These are phyloP conservation scores for Sesbania bispinosa DNA, from an alignment of 306 rosid genomes.

Conservation along the genomic window DNA sequence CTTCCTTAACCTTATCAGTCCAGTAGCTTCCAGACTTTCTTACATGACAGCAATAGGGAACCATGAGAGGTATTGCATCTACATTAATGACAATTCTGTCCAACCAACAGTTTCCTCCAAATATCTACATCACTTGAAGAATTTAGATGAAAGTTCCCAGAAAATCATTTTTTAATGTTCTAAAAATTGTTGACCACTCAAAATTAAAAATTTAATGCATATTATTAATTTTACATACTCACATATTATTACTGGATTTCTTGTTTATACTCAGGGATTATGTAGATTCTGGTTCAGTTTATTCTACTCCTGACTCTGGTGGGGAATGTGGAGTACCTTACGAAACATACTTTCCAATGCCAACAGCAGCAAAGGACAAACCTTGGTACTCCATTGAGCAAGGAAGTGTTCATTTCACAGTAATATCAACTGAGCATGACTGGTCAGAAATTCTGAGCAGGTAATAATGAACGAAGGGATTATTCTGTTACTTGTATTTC, in stretches of 20 bases:
- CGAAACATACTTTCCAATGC: slow-evolving; percentile 86
- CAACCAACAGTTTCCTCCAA: too few species aligned
- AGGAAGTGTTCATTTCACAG: slow-evolving; percentile 71
- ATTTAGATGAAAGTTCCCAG: not conserved
- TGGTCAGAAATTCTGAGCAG: slow-evolving; percentile 67
- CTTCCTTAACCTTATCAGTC: slow-evolving; percentile 61
- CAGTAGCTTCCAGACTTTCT: slow-evolving; percentile 62
- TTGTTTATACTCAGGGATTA: slow-evolving; percentile 55
- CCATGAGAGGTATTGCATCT: slow-evolving; percentile 71
- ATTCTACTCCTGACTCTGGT: slow-evolving; percentile 69
- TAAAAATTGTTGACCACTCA: not conserved
- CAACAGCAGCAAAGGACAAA: slow-evolving; percentile 62
- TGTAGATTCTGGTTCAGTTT: slow-evolving; percentile 51
- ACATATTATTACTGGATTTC: not conserved
- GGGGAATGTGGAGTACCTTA: slow-evolving; percentile 97
- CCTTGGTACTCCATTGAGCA: slow-evolving; percentile 95
- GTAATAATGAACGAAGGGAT: slow-evolving; percentile 25
- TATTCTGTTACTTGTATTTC: not conserved
- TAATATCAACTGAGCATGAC: slow-evolving; percentile 84
- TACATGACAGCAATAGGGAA: slow-evolving; percentile 95
- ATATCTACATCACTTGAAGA: too few species aligned
- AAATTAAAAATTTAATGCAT: not conserved
- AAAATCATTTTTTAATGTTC: not conserved
- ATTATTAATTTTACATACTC: too few species aligned
- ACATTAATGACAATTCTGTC: not conserved